Evolutionary conservation across 73 alveolate genomes (phyloP).

Genomic region (Tetrahymena malaccensis): DNA sequence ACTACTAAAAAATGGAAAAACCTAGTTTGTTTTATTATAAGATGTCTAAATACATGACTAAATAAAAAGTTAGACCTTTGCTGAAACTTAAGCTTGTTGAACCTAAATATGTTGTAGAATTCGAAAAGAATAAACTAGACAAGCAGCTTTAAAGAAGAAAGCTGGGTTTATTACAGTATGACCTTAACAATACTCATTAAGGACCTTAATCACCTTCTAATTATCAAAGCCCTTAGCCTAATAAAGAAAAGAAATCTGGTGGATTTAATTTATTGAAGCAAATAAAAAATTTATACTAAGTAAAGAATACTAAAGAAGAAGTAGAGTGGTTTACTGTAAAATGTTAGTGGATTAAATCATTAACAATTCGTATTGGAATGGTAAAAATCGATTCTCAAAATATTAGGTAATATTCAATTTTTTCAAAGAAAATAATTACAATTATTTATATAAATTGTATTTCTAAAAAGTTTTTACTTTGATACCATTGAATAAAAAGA

Average conservation of each 20-base stretch:
- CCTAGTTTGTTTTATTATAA: background rate
- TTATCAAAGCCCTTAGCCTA: background rate
- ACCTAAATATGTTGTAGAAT: background rate
- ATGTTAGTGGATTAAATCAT: background rate
- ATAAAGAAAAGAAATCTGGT: background rate
- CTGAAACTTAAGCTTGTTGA: background rate
- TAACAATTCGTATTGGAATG: background rate
- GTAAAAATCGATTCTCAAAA: background rate
- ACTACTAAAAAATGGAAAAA: background rate
- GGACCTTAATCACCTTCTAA: background rate
- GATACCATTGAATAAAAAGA: background rate
- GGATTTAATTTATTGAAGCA: background rate
- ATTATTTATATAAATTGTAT: background rate
- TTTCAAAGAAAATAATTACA: background rate
- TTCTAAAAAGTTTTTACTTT: background rate
- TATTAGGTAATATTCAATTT: background rate
- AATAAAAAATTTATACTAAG: background rate
- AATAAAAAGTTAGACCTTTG: constrained; percentile 25
- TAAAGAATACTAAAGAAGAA: background rate
- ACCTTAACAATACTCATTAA: background rate
- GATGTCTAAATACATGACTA: constrained; percentile 34
- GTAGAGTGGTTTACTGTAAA: background rate
- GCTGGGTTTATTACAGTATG: background rate
- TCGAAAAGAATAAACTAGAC: background rate
- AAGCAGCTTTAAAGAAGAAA: background rate